Base-by-base conservation (phyloP, 176 grass and related monocot genomes). In the Aegilops longissima region DNA sequence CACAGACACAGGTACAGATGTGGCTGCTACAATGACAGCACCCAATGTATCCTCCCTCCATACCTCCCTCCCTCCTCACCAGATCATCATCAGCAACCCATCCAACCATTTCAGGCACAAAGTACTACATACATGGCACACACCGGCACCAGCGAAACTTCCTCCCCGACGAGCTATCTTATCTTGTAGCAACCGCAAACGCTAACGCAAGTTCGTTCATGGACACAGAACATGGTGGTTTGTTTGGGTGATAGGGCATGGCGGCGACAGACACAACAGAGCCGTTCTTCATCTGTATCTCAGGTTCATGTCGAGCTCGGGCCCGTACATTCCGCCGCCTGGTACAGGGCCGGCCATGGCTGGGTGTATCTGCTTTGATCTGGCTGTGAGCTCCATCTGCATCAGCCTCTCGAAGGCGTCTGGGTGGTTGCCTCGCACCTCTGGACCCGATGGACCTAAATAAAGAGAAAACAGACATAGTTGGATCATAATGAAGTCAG, bases 301-400 rank as follows among this genome's bases (percentile, higher is more conserved):
- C 80, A 91, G 82, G 68, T 91, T 92, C 83, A 89, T 91, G 86
- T 88, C 94, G 35, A 91, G 72, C 73, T 93, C 90, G 1, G 89
- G 81, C 66, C 94, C 89, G 17, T 82, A 88, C 34, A 93, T 77
- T 23, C 90, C 83, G 12, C 90, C 87, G n/a, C 94, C 83, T 39
- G 92, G 92, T 45, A 90, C 62, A 36, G 86, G 81, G 81, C 89
- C 85, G 10, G 83, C 89, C 73, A 92, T 82, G 79, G 91, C 69
- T 72, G 82, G 89, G 64, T 89, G 94, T 17, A 85, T 83, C 80
- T 96, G 94, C 84, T 90, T 90, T 27, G 92, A 80, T 85, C 95
- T 96, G 62, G 90, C 97, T 64, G 84, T 85, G 51, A 98, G 77
- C 79, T 99, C 94, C 92, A 96, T 93, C 74, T 94, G 92, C 29